Conservation (phyloP, 2,329 filamentous ascomycete species). For the Elsinoe perseae region DNA sequence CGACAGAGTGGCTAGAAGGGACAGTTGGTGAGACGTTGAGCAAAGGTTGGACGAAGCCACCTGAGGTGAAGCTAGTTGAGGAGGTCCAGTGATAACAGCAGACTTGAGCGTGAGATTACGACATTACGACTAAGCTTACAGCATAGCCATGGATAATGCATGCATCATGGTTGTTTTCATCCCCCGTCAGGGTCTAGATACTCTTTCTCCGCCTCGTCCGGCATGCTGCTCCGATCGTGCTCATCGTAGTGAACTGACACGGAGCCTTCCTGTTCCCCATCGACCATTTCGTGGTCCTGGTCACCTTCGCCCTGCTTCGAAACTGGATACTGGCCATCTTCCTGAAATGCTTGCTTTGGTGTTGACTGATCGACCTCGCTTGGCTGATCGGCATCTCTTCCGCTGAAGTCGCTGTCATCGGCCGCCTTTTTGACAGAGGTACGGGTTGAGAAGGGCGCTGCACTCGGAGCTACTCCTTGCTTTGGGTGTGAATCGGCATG, state of each 20-base stretch:
- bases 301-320: neutral
- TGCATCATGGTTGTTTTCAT: neutral
- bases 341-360: neutral
- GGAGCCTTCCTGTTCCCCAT: neutral
- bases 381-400: too few relatives aligned
- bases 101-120: neutral
- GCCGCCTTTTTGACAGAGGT: too few relatives aligned
- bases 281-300: neutral
- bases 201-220: neutral
- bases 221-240: constrained; percentile 9
- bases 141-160: neutral
- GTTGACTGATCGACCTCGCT: too few relatives aligned
- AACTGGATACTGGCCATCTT: neutral
- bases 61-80: constrained; percentile 17
- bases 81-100: constrained; percentile 13
- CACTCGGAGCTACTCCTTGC: too few relatives aligned
- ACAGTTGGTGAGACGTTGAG: constrained; percentile 55
- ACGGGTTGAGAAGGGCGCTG: too few relatives aligned
- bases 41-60: constrained; percentile 16
- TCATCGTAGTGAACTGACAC: neutral
- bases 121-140: neutral
- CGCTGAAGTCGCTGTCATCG: too few relatives aligned
- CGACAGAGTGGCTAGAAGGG: constrained; percentile 58
- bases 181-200: constrained; percentile 13
- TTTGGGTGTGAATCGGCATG: too few relatives aligned